These are phyloP conservation scores for Inga leiocalycina DNA, from an alignment of 306 rosid genomes.

Conservation along the genomic window DNA sequence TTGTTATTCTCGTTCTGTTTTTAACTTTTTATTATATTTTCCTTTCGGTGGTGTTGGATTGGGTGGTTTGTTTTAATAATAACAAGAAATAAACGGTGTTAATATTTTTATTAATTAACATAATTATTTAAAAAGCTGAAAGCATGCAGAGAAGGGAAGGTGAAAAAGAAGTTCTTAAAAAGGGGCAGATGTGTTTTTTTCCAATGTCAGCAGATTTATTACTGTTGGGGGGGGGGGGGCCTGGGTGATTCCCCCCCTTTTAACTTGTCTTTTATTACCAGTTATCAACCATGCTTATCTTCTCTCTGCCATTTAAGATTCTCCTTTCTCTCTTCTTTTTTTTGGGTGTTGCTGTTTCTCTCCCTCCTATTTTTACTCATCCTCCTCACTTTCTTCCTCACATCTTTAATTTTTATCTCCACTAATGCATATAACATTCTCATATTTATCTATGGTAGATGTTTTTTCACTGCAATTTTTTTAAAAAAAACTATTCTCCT, in stretches of 20 bases:
- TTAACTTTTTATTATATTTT: background rate
- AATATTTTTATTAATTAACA: too few species aligned
- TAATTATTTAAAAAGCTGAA: background rate
- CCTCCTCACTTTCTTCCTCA: background rate
- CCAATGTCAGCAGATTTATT: background rate
- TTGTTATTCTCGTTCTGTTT: background rate
- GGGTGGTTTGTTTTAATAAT: background rate
- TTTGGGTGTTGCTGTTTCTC: background rate
- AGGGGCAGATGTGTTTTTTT: background rate
- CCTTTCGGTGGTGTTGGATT: too few species aligned
- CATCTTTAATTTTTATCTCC: background rate
- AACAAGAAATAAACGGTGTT: background rate
- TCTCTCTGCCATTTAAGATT: background rate
- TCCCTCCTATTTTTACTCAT: background rate
- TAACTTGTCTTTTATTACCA: background rate
- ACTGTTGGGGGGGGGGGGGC: background rate
- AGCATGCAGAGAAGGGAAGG: background rate
- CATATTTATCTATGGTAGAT: too few species aligned
- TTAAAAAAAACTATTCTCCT: too few species aligned
- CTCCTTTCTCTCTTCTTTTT: background rate
- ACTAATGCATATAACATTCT: too few species aligned
- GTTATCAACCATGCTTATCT: background rate
- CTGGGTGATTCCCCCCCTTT: background rate
- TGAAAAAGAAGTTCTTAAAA: background rate
- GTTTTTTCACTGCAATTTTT: too few species aligned